Conservation (phyloP, 495 filamentous ascomycete genomes). For the Daldinia bambusicola region DNA sequence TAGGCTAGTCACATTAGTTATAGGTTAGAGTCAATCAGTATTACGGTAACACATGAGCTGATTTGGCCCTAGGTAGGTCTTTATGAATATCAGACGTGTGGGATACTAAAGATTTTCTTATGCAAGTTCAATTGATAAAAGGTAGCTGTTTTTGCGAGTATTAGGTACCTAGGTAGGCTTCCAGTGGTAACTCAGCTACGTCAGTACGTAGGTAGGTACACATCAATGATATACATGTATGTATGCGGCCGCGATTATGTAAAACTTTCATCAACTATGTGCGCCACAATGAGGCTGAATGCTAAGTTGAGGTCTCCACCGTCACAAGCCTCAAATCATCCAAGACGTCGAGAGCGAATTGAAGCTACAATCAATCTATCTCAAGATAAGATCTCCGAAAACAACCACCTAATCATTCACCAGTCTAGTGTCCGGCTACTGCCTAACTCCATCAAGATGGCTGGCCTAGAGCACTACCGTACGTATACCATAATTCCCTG, state of each 20-base stretch:
- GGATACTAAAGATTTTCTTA: too few species aligned
- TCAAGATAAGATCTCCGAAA: constrained; percentile 21
- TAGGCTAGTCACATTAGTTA: constrained; percentile 9
- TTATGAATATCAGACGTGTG: too few species aligned
- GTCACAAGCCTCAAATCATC: constrained; percentile 22
- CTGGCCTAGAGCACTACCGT: constrained; percentile 57
- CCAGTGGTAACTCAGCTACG: neutral
- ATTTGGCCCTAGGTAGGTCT: too few species aligned
- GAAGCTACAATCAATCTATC: constrained; percentile 27
- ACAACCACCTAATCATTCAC: constrained; percentile 13
- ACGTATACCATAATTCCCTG: constrained; percentile 24
- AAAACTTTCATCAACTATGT: too few species aligned
- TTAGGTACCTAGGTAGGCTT: neutral
- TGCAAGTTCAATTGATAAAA: too few species aligned
- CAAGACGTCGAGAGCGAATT: constrained; percentile 29
- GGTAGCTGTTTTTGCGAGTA: too few species aligned
- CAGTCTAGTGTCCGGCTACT: constrained; percentile 25
- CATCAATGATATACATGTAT: too few species aligned
- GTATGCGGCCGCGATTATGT: neutral
- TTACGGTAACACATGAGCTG: neutral
- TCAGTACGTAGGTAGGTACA: neutral
- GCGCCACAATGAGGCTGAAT: constrained; percentile 31
- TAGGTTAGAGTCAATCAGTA: neutral
- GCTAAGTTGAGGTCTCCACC: constrained; percentile 8
- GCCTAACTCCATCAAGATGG: constrained; percentile 53